Conservation (phyloP, 2,329 filamentous ascomycete species). For the Apiospora phragmitis region DNA sequence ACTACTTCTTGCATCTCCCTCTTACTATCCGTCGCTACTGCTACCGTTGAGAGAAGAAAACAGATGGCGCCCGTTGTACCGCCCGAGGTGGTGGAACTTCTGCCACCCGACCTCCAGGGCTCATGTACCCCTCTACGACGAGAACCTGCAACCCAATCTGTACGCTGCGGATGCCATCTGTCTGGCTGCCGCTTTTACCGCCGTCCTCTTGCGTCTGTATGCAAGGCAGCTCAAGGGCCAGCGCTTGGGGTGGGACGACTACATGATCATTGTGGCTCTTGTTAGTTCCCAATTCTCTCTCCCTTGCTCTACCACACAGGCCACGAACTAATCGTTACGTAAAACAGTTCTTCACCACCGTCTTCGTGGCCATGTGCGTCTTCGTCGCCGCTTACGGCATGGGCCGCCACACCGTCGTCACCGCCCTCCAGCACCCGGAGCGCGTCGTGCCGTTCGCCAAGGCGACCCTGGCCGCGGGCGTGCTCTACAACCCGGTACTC, state of each 20-base stretch:
- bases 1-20: neutral
- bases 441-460: neutral
- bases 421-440: neutral
- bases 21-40: neutral
- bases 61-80: neutral
- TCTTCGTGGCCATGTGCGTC: neutral
- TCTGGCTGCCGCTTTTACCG: neutral
- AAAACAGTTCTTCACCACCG: neutral
- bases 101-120: constrained; percentile 55
- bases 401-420: constrained; percentile 5
- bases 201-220: constrained; percentile 36
- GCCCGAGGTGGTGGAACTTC: constrained; percentile 25
- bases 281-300: neutral
- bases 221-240: constrained; percentile 42
- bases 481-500: neutral
- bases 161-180: neutral
- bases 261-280: neutral
- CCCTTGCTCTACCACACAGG: neutral
- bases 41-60: neutral
- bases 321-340: neutral
- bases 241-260: constrained; percentile 1
- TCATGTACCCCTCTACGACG: constrained; percentile 47
- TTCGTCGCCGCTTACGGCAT: constrained; percentile 1
- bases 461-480: neutral
- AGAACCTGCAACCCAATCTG: constrained; percentile 3